These are phyloP conservation scores for Elongisporangium undulatum DNA, from an alignment of 352 stramenopile genomes.

Conservation along the genomic window DNA sequence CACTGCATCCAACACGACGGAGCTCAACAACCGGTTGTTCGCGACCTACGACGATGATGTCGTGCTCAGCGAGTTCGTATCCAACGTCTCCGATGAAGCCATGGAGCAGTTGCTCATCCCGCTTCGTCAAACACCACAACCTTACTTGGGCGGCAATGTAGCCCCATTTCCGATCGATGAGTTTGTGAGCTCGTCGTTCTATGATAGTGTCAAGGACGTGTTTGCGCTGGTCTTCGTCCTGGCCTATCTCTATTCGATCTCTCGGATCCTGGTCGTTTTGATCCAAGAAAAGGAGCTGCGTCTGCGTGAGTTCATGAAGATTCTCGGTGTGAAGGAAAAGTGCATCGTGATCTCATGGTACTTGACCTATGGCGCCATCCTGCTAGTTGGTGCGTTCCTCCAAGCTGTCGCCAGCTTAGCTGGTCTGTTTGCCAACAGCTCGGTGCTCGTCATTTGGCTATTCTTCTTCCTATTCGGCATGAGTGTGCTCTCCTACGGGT, in stretches of 20 bases:
- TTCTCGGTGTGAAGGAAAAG: constrained; percentile 82
- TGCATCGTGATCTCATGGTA: constrained; percentile 70
- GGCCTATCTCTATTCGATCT: constrained; percentile 85
- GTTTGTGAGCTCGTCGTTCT: constrained; percentile 64
- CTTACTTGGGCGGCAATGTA: constrained; percentile 36
- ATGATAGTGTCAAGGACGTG: constrained; percentile 40
- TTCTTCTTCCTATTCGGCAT: constrained; percentile 70
- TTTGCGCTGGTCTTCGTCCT: constrained; percentile 88
- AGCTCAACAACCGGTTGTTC: constrained; percentile 30
- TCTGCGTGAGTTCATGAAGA: constrained; percentile 87
- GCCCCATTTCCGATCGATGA: constrained; percentile 50
- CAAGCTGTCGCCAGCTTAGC: constrained; percentile 35
- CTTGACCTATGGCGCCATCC: constrained; percentile 83
- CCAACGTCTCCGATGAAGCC: constrained; percentile 19
- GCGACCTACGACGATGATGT: constrained; percentile 35
- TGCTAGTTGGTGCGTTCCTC: constrained; percentile 55
- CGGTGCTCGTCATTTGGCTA: constrained; percentile 55
- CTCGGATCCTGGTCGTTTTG: constrained; percentile 71
- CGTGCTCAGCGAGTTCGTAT: constrained; percentile 23
- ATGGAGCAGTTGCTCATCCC: constrained; percentile 35
- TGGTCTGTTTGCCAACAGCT: constrained; percentile 38
- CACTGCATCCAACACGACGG: constrained; percentile 18
- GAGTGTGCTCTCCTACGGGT: constrained; percentile 42
- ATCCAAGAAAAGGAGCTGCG: constrained; percentile 89
- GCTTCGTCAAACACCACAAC: constrained; percentile 54